Base-by-base conservation (phyloP, 2,329 filamentous ascomycete species). In the Phaeomoniella chlamydospora region DNA sequence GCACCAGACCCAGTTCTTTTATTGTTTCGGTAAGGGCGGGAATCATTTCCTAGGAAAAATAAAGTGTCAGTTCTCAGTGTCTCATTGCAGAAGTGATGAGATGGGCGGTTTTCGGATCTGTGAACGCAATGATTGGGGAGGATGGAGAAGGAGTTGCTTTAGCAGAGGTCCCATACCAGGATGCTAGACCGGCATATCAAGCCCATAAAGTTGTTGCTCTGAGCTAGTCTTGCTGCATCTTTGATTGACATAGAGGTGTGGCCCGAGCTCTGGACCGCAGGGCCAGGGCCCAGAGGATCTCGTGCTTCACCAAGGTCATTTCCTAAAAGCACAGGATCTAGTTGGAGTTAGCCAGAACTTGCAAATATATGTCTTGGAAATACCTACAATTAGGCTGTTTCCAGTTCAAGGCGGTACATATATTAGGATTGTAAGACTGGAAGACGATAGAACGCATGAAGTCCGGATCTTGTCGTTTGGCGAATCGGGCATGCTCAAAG, bases 191-290 rank as follows among this genome's bases (percentile, higher is more conserved):
- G 86, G 60, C 87, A 94, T 41, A 96, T 83, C 50, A 98, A 57
- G 3, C 90, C 90, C 90, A 98, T 98, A 45, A 98, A 84, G 55
- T 98, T 98, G 55, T 98, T 98, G 53, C 79, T 83, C 57, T 92
- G 82, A 15, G 88, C 87, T 51, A 93, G 85, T 43, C 87, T 74
- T 11, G 94, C 90, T 3, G 84, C 84, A 55, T 98, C 88, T 61
- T 96, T 98, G 46, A 96, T 84, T 4, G 85, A 94, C 44, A 80
- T 80, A 11, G 79, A 81, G 33, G 77, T 73, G 38, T 80, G 70
- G 13, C 82, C 84, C 45, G 76, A 82, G 45, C 69, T 72, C 31
- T 64, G 52, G 32, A 72, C 52, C 38, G 59, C 61, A 22, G 59
- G 56, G 33, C 62, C 52, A 4, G 59, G 53, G 13, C 49, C 52